Base-by-base conservation (phyloP, 139 green algal species). In the Chlorella sp. region DNA sequence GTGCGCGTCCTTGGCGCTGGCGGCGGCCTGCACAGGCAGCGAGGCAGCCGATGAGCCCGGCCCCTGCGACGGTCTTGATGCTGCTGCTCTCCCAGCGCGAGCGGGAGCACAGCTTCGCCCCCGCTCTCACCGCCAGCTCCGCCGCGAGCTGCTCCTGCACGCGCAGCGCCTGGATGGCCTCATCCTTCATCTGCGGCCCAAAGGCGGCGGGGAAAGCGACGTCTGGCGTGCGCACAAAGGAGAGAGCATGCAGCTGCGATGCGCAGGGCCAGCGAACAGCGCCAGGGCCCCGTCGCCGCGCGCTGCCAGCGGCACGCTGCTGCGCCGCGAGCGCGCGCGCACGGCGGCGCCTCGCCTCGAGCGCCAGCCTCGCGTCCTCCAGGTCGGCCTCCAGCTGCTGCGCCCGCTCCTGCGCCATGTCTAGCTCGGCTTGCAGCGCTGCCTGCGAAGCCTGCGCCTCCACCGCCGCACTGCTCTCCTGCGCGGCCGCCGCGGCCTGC, bases 111-210 rank as follows among this genome's bases (percentile, higher is more conserved):
- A 15, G 25, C 17, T 7, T 29, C 53, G 35, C 25, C 3, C 23
- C 3, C 23, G 6, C 17, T 40, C n/a, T 40, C 7, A 8, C 31
- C 33, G n/a, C 0, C 8, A 3, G 45, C 43, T 17, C 14, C n/a
- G 64, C n/a, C 64, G 40, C 66, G 8, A 45, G 59, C 72, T 59
- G 36, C 46, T 59, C 72, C 7, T 33, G 36, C 3, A 15, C 25
- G 23, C 36, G 21, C 33, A 78, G 72, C 23, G 23, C 21, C 23
- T 62, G 27, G 5, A 78, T n/a, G 25, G 61, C 60, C 46, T 78
- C 72, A 27, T 78, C 72, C 61, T 78, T 78, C 72, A 71, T 71
- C 45, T 78, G 45, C 2, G 71, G 17, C 4, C 46, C 69, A 66
- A 15, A 15, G 67, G 29, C 3, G 29, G 15, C 23, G 8, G 19